Base-by-base conservation (phyloP, 805 yeast species). In the Maudiozyma bulderi region DNA sequence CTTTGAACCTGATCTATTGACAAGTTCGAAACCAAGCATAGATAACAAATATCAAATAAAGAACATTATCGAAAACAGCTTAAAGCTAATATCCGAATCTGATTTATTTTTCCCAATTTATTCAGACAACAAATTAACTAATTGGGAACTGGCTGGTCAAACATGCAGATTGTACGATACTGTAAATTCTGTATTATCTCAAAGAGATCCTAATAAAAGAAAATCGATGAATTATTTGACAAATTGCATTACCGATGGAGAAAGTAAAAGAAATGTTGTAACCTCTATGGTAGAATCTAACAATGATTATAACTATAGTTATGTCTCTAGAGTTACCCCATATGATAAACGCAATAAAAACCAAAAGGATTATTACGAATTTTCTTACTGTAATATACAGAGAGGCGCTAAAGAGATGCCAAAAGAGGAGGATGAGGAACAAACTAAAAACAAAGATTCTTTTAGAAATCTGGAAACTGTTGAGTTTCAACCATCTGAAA, bases 101-200 rank as follows among this genome's bases (percentile, higher is more conserved):
- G 73, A 84, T 7, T 57, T 86, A 26, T 70, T 77, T 42, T 60
- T 86, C 9, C 91, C 95, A 0, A 30, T 86, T 8, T 58, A 64
- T 11, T 57, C 60, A 3, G 43, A 56, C 3, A 58, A 67, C 1
- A 33, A 47, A 2, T 26, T 54, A 29, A 43, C 60, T 2, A 57
- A 61, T 34, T 65, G 69, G 69, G 58, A 60, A 53, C 51, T 57
- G 34, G 61, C 58, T 2, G 65, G 66, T 31, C 48, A 49, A 20
- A 41, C 52, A 8, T 55, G 58, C 38, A 48, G 52, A 32, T 38
- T 61, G 7, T 54, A 58, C 34, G 68, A 64, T 40, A 48, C 65
- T 3, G 44, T 65, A 5, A 56, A 53, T 30, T 55, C 67, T 1
- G 40, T 56, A 5, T 40, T 54, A 9, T 54, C 57, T 8, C 58